These are phyloP conservation scores for Nicotiana undulata DNA, from an alignment of 257 asterid genomes.

Conservation along the genomic window DNA sequence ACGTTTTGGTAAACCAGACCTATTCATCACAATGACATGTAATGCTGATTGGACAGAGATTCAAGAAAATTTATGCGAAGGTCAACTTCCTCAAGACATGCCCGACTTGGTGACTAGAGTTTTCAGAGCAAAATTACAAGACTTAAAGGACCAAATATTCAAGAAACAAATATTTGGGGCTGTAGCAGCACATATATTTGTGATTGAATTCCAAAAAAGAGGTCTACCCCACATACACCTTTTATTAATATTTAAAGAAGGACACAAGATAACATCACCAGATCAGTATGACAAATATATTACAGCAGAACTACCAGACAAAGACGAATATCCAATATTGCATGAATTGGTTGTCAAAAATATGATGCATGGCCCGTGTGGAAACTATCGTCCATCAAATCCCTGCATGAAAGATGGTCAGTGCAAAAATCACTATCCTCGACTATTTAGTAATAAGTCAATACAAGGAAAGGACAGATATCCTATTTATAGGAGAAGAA, in stretches of 20 bases:
- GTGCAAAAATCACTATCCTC: not conserved
- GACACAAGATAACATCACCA: not conserved
- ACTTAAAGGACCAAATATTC: not conserved
- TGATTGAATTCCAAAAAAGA: not conserved
- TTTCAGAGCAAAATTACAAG: not conserved
- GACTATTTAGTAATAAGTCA: not conserved
- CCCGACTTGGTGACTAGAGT: not conserved
- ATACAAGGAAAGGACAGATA: not conserved
- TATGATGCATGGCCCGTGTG: slow-evolving; percentile 10
- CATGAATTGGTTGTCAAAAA: not conserved
- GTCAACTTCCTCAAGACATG: not conserved
- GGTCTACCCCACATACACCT: not conserved
- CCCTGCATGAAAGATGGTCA: not conserved
- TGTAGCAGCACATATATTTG: not conserved
- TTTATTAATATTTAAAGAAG: not conserved
- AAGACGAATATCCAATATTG: not conserved
- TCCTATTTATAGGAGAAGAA: not conserved
- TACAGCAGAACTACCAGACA: not conserved
- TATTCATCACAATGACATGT: slow-evolving; percentile 8
- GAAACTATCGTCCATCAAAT: not conserved
- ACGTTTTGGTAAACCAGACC: not conserved
- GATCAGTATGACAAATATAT: not conserved
- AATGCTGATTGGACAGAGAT: not conserved
- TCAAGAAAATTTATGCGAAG: accelerated
- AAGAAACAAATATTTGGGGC: not conserved